Evolutionary conservation across 2,329 filamentous ascomycete species (phyloP).

Genomic region (Calonectria pauciramosa): DNA sequence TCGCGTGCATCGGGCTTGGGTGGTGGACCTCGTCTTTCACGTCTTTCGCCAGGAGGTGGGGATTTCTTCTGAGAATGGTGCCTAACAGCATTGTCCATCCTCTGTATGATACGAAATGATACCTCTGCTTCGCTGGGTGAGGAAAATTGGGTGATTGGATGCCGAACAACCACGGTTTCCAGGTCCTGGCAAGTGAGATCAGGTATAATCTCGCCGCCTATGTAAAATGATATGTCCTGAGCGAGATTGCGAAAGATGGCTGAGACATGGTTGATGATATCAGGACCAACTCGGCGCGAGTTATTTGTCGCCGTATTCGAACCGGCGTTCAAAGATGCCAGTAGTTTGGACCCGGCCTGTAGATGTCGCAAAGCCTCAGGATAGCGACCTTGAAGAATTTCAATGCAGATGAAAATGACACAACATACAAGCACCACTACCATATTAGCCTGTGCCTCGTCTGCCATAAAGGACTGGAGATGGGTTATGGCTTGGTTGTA

Average conservation of each 20-base stretch:
- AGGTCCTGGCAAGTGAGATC: conserved; percentile 10
- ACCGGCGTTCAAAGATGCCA: not conserved
- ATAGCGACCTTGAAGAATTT: conserved; percentile 2
- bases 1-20: not conserved
- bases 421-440: not conserved
- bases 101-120: not conserved
- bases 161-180: not conserved
- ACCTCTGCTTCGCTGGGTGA: not conserved
- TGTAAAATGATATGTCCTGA: not conserved
- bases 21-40: not conserved
- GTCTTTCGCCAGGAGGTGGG: not conserved
- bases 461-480: not conserved
- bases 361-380: not conserved
- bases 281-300: not conserved
- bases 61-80: not conserved
- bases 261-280: not conserved
- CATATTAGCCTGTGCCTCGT: not conserved
- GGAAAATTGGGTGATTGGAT: not conserved
- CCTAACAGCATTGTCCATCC: conserved; percentile 1
- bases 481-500: not conserved
- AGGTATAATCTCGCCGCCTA: conserved; percentile 3
- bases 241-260: not conserved
- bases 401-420: conserved; percentile 8
- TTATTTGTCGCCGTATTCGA: not conserved
- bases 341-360: not conserved